Evolutionary conservation across 805 yeast genomes (phyloP).

Genomic region (Ascoidea rubescens): DNA sequence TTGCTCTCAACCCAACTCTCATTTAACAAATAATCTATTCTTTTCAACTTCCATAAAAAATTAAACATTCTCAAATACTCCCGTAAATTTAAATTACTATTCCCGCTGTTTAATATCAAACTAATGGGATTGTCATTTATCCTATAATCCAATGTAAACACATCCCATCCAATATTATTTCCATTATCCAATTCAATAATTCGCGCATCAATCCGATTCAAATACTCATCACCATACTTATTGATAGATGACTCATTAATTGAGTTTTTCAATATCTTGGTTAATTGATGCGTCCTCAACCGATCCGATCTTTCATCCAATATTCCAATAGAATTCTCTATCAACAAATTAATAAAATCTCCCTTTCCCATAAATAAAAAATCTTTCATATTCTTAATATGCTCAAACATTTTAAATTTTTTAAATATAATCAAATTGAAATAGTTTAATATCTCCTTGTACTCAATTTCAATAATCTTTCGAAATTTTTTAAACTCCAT

Average conservation of each 20-base stretch:
- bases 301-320: slow-evolving; percentile 50
- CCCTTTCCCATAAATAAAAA: slow-evolving; percentile 61
- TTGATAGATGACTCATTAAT: slow-evolving; percentile 38
- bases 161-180: slow-evolving; percentile 67
- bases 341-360: slow-evolving; percentile 65
- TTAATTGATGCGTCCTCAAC: slow-evolving; percentile 51
- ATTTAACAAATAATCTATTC: slow-evolving; percentile 39
- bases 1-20: slow-evolving; percentile 30
- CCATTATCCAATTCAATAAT: slow-evolving; percentile 63
- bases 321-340: slow-evolving; percentile 36
- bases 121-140: slow-evolving; percentile 33
- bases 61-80: slow-evolving; percentile 75
- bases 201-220: slow-evolving; percentile 65
- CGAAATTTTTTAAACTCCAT: slow-evolving; percentile 25
- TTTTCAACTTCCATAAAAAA: slow-evolving; percentile 68
- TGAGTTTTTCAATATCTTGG: slow-evolving; percentile 52
- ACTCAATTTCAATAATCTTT: slow-evolving; percentile 8
- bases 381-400: slow-evolving; percentile 48
- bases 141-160: slow-evolving; percentile 73
- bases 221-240: slow-evolving; percentile 23
- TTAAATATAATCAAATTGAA: slow-evolving; percentile 35
- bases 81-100: slow-evolving; percentile 17
- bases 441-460: slow-evolving; percentile 37
- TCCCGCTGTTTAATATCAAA: slow-evolving; percentile 34
- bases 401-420: slow-evolving; percentile 34